Conservation (phyloP, 2,329 filamentous ascomycete genomes). For the Drechslera avenae region DNA sequence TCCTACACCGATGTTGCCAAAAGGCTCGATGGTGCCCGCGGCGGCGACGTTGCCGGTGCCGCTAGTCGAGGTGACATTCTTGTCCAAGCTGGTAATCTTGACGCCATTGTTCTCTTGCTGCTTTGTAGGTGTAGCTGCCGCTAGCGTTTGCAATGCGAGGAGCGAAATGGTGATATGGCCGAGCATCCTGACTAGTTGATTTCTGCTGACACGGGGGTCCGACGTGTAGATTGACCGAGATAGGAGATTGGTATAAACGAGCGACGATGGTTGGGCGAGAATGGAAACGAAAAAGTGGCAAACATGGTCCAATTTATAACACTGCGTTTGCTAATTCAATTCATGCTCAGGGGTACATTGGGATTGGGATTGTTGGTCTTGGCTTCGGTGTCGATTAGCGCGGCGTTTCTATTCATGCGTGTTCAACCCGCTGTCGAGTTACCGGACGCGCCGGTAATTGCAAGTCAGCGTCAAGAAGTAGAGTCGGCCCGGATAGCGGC, state of each 20-base stretch:
- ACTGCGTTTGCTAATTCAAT: not conserved
- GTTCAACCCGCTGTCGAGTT: not conserved
- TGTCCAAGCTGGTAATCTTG: constrained; percentile 7
- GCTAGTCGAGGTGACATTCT: constrained; percentile 13
- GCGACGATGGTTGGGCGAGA: not conserved
- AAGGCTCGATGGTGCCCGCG: constrained; percentile 10
- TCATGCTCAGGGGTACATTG: not conserved
- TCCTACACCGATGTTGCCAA: constrained; percentile 16
- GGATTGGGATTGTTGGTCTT: not conserved
- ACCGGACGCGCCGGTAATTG: constrained; percentile 4
- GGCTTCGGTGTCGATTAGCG: not conserved
- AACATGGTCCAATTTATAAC: constrained; percentile 1
- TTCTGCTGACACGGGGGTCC: not conserved
- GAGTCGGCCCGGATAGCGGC: constrained; percentile 1
- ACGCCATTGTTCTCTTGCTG: not conserved
- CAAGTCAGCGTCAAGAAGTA: not conserved
- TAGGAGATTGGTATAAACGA: not conserved
- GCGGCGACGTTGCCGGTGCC: constrained; percentile 16
- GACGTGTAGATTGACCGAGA: not conserved
- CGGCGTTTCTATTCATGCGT: not conserved
- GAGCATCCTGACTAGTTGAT: constrained; percentile 2
- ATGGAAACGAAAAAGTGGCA: not conserved
- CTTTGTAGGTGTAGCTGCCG: constrained; percentile 5
- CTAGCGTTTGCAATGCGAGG: constrained; percentile 8
- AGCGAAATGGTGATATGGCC: not conserved